These are phyloP conservation scores for Kodamaea sagamina DNA, from an alignment of 805 yeast genomes.

Conservation along the genomic window DNA sequence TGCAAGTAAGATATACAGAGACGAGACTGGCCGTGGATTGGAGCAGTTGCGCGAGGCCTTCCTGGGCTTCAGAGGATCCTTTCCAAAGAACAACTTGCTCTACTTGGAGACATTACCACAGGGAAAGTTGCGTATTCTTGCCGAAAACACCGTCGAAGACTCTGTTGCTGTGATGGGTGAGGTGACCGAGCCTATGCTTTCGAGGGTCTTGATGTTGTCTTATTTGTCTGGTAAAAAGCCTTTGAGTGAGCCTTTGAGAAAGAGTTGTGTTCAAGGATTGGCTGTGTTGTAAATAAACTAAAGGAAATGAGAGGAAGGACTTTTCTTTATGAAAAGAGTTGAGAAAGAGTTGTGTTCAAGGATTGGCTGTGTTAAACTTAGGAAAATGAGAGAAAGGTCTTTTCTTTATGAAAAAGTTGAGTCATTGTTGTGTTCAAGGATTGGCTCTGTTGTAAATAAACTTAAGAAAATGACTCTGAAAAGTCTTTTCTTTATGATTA, in stretches of 20 bases:
- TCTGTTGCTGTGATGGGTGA: constrained; percentile 50
- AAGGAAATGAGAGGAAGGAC: too few relatives aligned
- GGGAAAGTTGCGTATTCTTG: constrained; percentile 24
- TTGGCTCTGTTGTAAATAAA: too few relatives aligned
- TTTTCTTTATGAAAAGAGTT: too few relatives aligned
- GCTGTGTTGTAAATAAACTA: background rate
- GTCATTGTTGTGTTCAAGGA: too few relatives aligned
- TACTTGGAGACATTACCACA: constrained; percentile 54
- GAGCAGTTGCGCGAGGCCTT: constrained; percentile 66
- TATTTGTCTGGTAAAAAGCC: constrained; percentile 74
- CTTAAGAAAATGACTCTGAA: too few relatives aligned
- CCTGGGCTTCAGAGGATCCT: constrained; percentile 61
- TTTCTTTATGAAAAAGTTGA: too few relatives aligned
- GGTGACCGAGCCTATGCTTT: constrained; percentile 61
- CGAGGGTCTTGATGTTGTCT: constrained; percentile 69
- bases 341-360: too few relatives aligned
- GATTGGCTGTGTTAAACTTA: too few relatives aligned
- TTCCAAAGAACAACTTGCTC: constrained; percentile 71
- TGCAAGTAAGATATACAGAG: constrained; percentile 49
- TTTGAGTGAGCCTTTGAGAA: constrained; percentile 56
- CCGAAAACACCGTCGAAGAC: constrained; percentile 34
- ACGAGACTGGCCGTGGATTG: constrained; percentile 56
- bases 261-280: constrained; percentile 42
- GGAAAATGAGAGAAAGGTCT: too few relatives aligned
- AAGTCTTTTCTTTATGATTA: too few relatives aligned